Conservation (phyloP, 495 filamentous ascomycete species). For the Neurospora cerealis region DNA sequence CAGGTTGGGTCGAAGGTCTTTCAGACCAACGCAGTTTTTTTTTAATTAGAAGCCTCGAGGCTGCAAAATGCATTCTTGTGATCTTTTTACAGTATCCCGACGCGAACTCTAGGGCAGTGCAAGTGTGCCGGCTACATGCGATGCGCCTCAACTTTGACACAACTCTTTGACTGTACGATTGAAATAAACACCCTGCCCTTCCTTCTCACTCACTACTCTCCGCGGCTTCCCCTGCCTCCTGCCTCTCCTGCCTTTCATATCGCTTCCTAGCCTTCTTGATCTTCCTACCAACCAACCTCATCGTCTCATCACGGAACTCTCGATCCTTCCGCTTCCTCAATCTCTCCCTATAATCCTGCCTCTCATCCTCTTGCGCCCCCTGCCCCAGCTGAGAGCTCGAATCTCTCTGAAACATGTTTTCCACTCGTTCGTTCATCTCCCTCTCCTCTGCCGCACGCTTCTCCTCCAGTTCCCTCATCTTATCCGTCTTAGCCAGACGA, state of each 20-base stretch:
- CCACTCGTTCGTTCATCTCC: not conserved
- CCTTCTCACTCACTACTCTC: not conserved
- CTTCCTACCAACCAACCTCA: not conserved
- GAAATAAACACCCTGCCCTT: not conserved
- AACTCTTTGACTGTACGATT: not conserved
- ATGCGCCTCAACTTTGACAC: not conserved
- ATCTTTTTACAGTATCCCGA: not conserved
- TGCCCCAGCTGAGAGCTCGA: not conserved
- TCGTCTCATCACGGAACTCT: not conserved
- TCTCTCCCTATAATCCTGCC: not conserved
- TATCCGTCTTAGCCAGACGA: not conserved
- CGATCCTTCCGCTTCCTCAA: not conserved
- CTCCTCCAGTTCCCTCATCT: not conserved
- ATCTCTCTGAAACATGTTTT: not conserved
- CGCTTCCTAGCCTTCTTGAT: not conserved
- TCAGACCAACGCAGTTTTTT: not conserved
- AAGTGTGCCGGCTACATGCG: not conserved
- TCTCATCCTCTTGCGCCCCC: not conserved
- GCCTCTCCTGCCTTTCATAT: not conserved
- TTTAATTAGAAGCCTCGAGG: not conserved
- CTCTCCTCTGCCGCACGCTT: not conserved
- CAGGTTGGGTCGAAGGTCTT: not conserved
- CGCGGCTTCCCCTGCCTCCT: not conserved
- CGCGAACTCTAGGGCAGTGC: too few relatives aligned
- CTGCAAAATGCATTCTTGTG: fast-evolving